Evolutionary conservation across 2,329 filamentous ascomycete species (phyloP).

Genomic region (Lecanosticta acicola): DNA sequence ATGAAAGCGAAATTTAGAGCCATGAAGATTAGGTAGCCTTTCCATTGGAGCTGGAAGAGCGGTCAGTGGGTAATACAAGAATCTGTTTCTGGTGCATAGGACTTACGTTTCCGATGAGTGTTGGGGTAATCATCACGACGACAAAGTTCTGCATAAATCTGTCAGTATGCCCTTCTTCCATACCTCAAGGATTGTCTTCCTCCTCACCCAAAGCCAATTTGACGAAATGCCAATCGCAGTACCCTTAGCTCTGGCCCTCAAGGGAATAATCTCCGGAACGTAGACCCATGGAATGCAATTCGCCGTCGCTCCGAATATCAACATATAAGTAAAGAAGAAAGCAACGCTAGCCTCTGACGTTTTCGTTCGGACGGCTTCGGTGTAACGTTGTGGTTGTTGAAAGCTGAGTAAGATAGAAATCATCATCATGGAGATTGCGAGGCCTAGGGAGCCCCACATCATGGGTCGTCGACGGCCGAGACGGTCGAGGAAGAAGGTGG

Average conservation of each 20-base stretch:
- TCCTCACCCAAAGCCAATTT: slow-evolving; percentile 44
- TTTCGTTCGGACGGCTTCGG: slow-evolving; percentile 32
- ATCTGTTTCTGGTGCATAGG: slow-evolving; percentile 23
- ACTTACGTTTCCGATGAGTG: slow-evolving; percentile 36
- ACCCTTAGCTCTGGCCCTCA: slow-evolving; percentile 47
- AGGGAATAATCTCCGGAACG: slow-evolving; percentile 47
- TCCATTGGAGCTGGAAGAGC: slow-evolving; percentile 42
- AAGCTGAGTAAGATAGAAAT: slow-evolving; percentile 41
- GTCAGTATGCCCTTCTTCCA: slow-evolving; percentile 10
- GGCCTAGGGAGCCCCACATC: slow-evolving; percentile 33
- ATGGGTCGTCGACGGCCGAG: slow-evolving; percentile 34
- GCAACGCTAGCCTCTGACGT: slow-evolving; percentile 45
- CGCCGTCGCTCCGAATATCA: slow-evolving; percentile 36
- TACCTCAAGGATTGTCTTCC: not conserved
- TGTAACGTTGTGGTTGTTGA: slow-evolving; percentile 28
- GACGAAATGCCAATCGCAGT: slow-evolving; percentile 46
- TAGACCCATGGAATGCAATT: slow-evolving; percentile 50
- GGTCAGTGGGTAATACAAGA: not conserved
- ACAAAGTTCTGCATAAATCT: slow-evolving; percentile 39
- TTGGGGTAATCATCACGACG: slow-evolving; percentile 50
- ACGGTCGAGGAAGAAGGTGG: slow-evolving; percentile 43
- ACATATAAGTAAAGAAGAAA: slow-evolving; percentile 46
- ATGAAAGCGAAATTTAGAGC: slow-evolving; percentile 43
- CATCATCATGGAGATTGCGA: slow-evolving; percentile 38
- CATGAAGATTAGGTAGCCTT: slow-evolving; percentile 51